These are phyloP conservation scores for Leccinum sublutescens DNA, from an alignment of 768 basidiomycete genomes.

Conservation along the genomic window DNA sequence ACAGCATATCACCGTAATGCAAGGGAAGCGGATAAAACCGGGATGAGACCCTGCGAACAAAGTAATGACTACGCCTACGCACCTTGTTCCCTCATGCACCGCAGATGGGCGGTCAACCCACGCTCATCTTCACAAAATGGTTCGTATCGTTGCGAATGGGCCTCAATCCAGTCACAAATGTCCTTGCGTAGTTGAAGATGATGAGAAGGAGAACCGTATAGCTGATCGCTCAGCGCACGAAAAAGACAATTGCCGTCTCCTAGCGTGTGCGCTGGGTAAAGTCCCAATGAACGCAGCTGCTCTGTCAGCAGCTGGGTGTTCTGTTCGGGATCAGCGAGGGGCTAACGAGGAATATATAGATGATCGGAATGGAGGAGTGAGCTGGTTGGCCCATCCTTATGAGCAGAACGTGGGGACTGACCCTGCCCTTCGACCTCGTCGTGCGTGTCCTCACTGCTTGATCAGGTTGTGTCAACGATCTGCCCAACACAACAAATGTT, in stretches of 20 bases:
- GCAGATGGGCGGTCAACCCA: constrained; percentile 69
- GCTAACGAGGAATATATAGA: constrained; percentile 21
- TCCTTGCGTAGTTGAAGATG: constrained; percentile 70
- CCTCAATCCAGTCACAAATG: constrained; percentile 80
- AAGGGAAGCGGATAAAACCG: constrained; percentile 12
- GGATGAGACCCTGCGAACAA: background rate
- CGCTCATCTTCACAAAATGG: constrained; percentile 87
- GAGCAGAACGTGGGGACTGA: constrained; percentile 36
- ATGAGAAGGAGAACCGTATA: constrained; percentile 69
- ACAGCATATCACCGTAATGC: constrained; percentile 15
- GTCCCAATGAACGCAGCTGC: constrained; percentile 74
- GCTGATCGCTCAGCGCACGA: constrained; percentile 85
- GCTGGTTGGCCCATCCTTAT: constrained; percentile 14
- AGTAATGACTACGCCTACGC: constrained; percentile 19
- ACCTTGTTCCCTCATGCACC: constrained; percentile 80
- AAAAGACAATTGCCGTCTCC: constrained; percentile 96
- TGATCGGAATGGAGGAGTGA: constrained; percentile 20
- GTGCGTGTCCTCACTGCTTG: constrained; percentile 53
- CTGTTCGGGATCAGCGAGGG: constrained; percentile 57
- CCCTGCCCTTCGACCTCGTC: constrained; percentile 60
- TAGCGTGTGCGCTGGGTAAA: constrained; percentile 84
- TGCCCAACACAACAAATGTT: constrained; percentile 25
- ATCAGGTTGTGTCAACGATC: constrained; percentile 25
- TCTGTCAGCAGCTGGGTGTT: constrained; percentile 64
- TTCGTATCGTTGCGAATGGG: constrained; percentile 69